Evolutionary conservation across 192 early-diverging fungal species (phyloP).

Genomic region (Mortierella hygrophila): DNA sequence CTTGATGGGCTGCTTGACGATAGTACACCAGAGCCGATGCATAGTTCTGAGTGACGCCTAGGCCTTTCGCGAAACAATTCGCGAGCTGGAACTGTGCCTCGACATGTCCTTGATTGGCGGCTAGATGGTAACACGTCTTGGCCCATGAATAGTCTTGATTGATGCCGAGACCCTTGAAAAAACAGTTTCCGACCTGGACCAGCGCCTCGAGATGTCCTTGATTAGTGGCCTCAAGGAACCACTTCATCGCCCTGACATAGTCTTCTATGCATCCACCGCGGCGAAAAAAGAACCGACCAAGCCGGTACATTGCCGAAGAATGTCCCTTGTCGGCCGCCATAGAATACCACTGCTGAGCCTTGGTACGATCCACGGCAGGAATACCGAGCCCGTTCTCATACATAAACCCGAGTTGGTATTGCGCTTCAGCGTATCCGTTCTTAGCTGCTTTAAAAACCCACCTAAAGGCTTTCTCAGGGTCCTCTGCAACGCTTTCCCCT

Average conservation of each 20-base stretch:
- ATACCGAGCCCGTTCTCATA: background rate
- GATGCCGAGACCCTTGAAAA: background rate
- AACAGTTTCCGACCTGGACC: background rate
- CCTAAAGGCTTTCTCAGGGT: no score
- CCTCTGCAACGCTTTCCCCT: no score
- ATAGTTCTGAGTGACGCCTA: background rate
- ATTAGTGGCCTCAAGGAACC: background rate
- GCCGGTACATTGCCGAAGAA: no score
- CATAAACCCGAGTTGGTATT: background rate
- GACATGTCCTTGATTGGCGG: conserved; percentile 2
- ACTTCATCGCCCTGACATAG: background rate
- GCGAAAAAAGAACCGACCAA: no score
- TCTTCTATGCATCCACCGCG: background rate
- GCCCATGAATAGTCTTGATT: background rate
- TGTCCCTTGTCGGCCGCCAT: background rate
- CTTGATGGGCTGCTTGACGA: background rate
- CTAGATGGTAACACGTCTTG: background rate
- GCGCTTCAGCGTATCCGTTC: background rate
- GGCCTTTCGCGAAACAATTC: no score
- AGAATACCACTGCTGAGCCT: background rate
- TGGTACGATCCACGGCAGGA: background rate
- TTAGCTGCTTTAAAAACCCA: background rate
- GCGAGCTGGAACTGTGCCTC: background rate
- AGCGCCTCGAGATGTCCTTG: background rate
- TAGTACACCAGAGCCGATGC: background rate